Base-by-base conservation (phyloP, 176 grass and related monocot species). In the Triticum turgidum region DNA sequence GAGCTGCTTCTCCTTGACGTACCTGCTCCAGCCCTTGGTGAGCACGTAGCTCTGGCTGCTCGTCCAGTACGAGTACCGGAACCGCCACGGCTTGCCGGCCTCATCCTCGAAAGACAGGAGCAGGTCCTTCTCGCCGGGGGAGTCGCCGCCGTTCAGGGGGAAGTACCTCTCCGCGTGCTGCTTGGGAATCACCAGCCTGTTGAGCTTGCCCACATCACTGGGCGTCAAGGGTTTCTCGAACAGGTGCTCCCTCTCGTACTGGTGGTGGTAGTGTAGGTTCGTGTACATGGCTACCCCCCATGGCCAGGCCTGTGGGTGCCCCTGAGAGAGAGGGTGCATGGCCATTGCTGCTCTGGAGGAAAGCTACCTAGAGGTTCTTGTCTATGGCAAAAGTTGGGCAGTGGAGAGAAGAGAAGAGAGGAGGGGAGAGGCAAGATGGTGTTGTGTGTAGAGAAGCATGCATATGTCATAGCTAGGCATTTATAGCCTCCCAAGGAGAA, bases 31-130 rank as follows among this genome's bases (percentile, higher is more conserved):
- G 79, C 94, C 91, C 84, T 93, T 93, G 85, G 91, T 97, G 56
- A 97, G 91, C 74, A 97, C 94, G 73, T 97, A 93, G 86, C 90
- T 93, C 77, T 91, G 87, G 89, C 91, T 94, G 80, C 91, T 97
- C 32, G 77, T 88, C 94, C 94, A 97, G 92, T 94, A 94, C 15
- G 89, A 91, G 87, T 94, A 97, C 69, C 94, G 89, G 78, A 97
- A 97, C 30, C 86, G 65, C 94, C 94, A 97, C 7, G 83, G 73
- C 87, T 90, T 97, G 24, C 89, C 91, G 17, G 76, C 77, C 38
- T 89, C 91, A 65, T 97, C 94, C 77, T 96, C 91, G 22, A 91
- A 96, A 42, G 76, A 86, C 63, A 96, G 87, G 42, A 93, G 73
- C 79, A 93, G 83, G 30, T 85, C 91, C 73, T 91, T 93, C 59